Base-by-base conservation (phyloP, 768 basidiomycete genomes). In the Leccinum incarnatum region DNA sequence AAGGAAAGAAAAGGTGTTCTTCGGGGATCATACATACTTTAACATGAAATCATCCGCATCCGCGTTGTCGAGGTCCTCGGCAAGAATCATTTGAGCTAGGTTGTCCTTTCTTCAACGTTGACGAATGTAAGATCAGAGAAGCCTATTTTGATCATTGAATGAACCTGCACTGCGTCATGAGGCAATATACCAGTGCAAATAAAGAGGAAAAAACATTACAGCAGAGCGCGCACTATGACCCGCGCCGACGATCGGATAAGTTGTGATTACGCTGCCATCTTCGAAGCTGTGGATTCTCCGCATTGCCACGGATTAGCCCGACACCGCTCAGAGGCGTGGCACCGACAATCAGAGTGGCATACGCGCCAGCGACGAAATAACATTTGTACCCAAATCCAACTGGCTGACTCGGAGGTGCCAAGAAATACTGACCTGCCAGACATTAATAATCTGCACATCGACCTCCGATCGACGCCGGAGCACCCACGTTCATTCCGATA, bases 151-250 rank as follows among this genome's bases (percentile, higher is more conserved):
- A 74, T 69, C 46, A 72, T 56, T 17, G 72, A 63, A 51, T 82
- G 79, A 23, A 83, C 65, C 82, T 84, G 51, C 3, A n/a, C 29
- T 23, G 23, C 23, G 29, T 10, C 30, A 30, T 30, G 30, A 30
- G 10, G 10, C 29, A 30, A 30, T 30, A 30, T 30, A 30, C 7
- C 30, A 27, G 15, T 12, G 7, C 5, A 50, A 32, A 40, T 7
- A 27, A 17, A 23, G 52, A 10, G 6, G 36, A 11, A 15, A 36
- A 54, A n/a, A 30, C 1, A 27, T 62, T 62, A 82, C 83, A 32
- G 66, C 62, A 1, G 82, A 84, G 57, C 66, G 74, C 4, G 80
- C 70, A 5, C 83, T 82, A 63, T 84, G 10, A 30, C 30, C 82
- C 5, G 82, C 81, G 19, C 79, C 82, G 36, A 83, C 5, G 25